Percentiles rank a stretch among this genome's conserved stretches.
phyloP scores from a whole-genome alignment of 164 flowering plant species.

The Tinospora cordifolia region DNA sequence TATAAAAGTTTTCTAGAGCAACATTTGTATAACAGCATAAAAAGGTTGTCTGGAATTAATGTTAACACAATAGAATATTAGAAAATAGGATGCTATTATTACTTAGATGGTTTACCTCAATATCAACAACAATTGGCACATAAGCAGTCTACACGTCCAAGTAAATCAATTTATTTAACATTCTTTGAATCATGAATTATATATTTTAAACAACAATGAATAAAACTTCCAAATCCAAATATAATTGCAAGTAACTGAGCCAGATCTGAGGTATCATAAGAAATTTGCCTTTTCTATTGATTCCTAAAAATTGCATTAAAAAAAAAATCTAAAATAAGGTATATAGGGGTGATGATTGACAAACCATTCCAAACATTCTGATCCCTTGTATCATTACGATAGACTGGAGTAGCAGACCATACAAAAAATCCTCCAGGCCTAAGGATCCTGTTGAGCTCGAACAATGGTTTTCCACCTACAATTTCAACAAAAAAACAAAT shows the following conservation, averaged over 20 bases:
- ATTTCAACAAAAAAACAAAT: slow-evolving; percentile 7
- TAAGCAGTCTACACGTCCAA: not conserved
- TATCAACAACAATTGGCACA: no score
- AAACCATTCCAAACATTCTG: slow-evolving; percentile 65
- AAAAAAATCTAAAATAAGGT: no score
- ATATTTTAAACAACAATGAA: not conserved
- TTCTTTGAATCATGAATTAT: not conserved
- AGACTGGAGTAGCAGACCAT: slow-evolving; percentile 97
- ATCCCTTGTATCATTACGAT: slow-evolving; percentile 57
- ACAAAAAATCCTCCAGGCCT: slow-evolving; percentile 91
- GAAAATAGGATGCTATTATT: not conserved
- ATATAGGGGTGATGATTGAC: slow-evolving; percentile 14
- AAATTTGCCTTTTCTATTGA: no score
- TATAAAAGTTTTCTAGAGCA: no score
- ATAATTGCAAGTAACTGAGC: not conserved
- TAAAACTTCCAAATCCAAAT: not conserved
- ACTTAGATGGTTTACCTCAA: no score
- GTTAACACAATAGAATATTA: not conserved
- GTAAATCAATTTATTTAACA: not conserved
- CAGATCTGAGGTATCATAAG: no score
- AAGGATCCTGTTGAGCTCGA: slow-evolving; percentile 84
- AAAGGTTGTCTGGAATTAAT: not conserved
- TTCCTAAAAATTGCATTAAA: no score
- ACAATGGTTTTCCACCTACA: slow-evolving; percentile 80
- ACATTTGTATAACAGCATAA: not conserved